Evolutionary conservation across 2,329 filamentous ascomycete species (phyloP), one percentile per base, ranked within the genome.

Genomic region (Lanzia echinophila): DNA sequence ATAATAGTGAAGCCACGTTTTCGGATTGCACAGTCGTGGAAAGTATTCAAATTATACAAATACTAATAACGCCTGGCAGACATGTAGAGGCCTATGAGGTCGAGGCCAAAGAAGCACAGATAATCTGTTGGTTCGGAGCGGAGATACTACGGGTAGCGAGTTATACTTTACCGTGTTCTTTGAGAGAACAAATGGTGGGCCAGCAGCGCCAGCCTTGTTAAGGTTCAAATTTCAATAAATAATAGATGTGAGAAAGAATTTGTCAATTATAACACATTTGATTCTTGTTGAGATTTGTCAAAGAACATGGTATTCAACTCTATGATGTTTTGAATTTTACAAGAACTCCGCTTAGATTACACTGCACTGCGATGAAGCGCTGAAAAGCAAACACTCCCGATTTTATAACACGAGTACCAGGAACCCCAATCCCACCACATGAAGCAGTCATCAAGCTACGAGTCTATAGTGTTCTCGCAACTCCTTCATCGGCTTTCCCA

Each of bases 291-390:
- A n/a, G n/a, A n/a, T 28, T 41, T 12, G 12, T 41, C n/a, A 41
- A 41, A 11, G 10, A 22, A 22, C 38, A 8, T 41, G n/a, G 17
- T 22, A 19, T 52, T 48, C 19, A 47, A 48, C 33, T 53, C 51
- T 52, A 52, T 47, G 15, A 31, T 47, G 24, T 20, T 50, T 47
- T 42, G 17, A 49, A 36, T 63, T 64, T 62, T 58, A 59, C 63
- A 65, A 59, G 61, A 58, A 63, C 58, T 59, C 56, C 58, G 52
- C 47, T 54, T 59, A 54, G 46, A 60, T 61, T 59, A 59, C 56
- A 50, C 31, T 57, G 57, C 42, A 56, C 34, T 52, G 46, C 51
- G 56, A 52, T 50, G 43, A 53, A 45, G 57, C 52, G 52, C 28
- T 43, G 48, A 50, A 47, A 53, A 53, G 46, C 50, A 44, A 44